Evolutionary conservation across 2,329 filamentous ascomycete species (phyloP).

Genomic region (Xylariaceae sp.): DNA sequence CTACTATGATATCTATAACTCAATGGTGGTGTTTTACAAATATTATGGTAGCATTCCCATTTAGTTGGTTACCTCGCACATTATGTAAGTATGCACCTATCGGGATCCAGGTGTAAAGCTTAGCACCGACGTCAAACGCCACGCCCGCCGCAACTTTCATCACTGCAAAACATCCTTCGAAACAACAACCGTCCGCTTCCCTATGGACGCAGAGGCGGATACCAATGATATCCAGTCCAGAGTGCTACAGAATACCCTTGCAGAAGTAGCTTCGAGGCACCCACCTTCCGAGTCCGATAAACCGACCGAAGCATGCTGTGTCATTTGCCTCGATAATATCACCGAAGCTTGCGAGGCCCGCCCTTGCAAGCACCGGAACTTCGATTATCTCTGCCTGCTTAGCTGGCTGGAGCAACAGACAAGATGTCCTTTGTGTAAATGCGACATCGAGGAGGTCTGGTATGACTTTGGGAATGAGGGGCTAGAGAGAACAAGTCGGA

Average conservation of each 20-base stretch:
- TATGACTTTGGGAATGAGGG: conserved; percentile 60
- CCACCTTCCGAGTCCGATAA: conserved; percentile 34
- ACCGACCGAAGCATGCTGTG: conserved; percentile 61
- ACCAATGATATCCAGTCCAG: conserved; percentile 43
- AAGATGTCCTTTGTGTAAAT: conserved; percentile 79
- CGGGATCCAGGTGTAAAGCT: neutral
- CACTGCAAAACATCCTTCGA: neutral
- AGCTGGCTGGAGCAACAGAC: conserved; percentile 78
- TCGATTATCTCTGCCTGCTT: conserved; percentile 82
- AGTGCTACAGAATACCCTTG: conserved; percentile 49
- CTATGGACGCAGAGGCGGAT: conserved; percentile 37
- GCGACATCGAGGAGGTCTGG: conserved; percentile 58
- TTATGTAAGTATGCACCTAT: conserved; percentile 2
- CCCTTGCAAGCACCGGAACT: conserved; percentile 79
- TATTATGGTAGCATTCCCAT: too few relatives aligned
- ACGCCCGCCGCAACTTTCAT: neutral
- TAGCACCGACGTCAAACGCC: neutral
- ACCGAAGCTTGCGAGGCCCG: conserved; percentile 70
- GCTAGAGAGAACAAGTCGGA: conserved; percentile 55
- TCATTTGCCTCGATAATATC: conserved; percentile 82
- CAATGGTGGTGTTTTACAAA: too few relatives aligned
- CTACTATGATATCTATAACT: too few relatives aligned
- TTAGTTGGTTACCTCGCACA: too few relatives aligned
- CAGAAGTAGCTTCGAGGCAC: conserved; percentile 40
- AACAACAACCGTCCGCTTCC: neutral